These are phyloP conservation scores for Penicillium coprophilum DNA, from an alignment of 495 filamentous ascomycete species.

Conservation along the genomic window DNA sequence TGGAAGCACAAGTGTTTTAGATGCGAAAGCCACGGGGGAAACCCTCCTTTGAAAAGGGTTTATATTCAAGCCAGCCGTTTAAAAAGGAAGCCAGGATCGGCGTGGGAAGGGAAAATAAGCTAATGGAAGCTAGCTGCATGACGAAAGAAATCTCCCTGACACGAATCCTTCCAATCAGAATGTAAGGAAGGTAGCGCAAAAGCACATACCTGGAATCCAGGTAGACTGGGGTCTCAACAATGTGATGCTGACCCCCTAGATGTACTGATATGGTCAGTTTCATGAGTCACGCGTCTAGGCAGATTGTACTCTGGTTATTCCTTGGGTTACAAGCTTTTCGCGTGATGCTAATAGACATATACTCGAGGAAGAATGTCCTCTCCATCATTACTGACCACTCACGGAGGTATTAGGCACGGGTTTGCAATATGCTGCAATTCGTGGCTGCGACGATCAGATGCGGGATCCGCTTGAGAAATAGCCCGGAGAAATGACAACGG, in stretches of 20 bases:
- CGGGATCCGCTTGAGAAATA: slow-evolving; percentile 3
- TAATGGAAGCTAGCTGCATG: slow-evolving; percentile 11
- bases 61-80: background rate
- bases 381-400: background rate
- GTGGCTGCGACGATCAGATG: background rate
- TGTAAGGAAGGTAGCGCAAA: slow-evolving; percentile 5
- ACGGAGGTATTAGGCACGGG: background rate
- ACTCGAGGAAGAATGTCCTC: background rate
- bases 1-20: background rate
- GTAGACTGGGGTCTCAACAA: slow-evolving; percentile 12
- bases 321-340: background rate
- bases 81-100: background rate
- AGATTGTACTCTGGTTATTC: background rate
- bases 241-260: slow-evolving; percentile 20
- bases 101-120: slow-evolving; percentile 4
- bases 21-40: background rate
- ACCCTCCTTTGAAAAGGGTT: background rate
- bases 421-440: background rate
- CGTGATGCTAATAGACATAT: background rate
- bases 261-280: slow-evolving; percentile 5
- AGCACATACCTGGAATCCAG: slow-evolving; percentile 18
- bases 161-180: background rate
- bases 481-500: background rate
- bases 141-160: slow-evolving; percentile 16
- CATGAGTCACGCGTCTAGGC: background rate